Evolutionary conservation across 176 grass and related monocot species (phyloP).

Genomic region (Ampelocalamus luodianensis): DNA sequence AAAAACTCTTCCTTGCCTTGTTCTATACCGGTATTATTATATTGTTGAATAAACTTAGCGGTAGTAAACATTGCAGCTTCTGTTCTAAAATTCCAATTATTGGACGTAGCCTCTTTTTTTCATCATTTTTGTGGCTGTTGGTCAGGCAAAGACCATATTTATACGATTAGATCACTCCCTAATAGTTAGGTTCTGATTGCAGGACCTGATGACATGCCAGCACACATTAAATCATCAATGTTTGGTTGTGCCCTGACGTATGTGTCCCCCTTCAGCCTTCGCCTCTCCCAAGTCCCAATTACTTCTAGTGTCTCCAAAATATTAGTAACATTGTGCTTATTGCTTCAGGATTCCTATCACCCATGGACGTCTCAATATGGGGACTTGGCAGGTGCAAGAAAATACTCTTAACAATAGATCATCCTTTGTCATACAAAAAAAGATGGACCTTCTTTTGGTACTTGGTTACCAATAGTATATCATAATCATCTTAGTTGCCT

Average conservation of each 20-base stretch:
- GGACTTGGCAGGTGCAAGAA: slow-evolving; percentile 80
- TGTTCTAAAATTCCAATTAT: slow-evolving; percentile 6
- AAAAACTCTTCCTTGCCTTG: background rate
- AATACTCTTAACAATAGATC: slow-evolving; percentile 6
- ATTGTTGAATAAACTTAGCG: background rate
- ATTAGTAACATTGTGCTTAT: slow-evolving; percentile 30
- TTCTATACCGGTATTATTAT: background rate
- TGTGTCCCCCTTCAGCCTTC: background rate
- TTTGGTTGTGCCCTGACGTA: slow-evolving; percentile 92
- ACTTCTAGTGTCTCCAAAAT: slow-evolving; percentile 16
- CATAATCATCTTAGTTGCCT: background rate
- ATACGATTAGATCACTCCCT: slow-evolving; percentile 32
- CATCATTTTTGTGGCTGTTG: slow-evolving; percentile 18
- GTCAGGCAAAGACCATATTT: background rate
- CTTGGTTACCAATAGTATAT: background rate
- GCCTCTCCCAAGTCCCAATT: background rate
- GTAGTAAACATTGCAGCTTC: background rate
- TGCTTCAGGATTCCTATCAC: slow-evolving; percentile 86
- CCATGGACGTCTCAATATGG: slow-evolving; percentile 85
- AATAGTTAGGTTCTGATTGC: slow-evolving; percentile 46
- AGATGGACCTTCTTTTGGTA: background rate
- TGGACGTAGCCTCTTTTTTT: background rate
- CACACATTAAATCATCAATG: slow-evolving; percentile 99
- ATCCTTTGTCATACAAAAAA: background rate
- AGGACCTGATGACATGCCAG: slow-evolving; percentile 99